phyloP scores from a whole-genome alignment of 129 eudicot species.

The Kitagawia praeruptora region DNA sequence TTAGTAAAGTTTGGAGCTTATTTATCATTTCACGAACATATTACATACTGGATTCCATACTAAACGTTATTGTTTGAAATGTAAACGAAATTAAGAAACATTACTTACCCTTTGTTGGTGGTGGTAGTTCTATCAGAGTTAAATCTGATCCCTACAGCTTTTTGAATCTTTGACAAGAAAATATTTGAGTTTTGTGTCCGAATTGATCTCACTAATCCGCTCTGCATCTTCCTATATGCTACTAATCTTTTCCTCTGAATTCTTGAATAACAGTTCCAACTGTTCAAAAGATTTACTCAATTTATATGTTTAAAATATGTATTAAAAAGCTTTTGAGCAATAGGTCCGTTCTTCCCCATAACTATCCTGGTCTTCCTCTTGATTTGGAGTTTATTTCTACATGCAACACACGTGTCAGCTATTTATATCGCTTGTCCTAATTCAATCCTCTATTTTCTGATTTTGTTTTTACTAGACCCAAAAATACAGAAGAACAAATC shows the following conservation, averaged over 20 bases:
- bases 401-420: background rate
- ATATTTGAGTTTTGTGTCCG: background rate
- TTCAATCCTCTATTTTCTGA: background rate
- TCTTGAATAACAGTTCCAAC: background rate
- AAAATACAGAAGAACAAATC: background rate
- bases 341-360: background rate
- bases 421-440: background rate
- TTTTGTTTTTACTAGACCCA: background rate
- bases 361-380: background rate
- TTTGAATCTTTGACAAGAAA: background rate
- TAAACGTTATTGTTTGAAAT: background rate
- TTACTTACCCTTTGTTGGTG: constrained; percentile 23
- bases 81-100: background rate
- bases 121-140: background rate
- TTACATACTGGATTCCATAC: too few species aligned
- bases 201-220: background rate
- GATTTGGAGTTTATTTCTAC: background rate
- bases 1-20: too few species aligned
- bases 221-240: background rate
- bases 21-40: too few species aligned
- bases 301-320: background rate
- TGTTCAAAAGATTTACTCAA: background rate
- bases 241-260: background rate
- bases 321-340: background rate
- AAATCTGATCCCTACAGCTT: constrained; percentile 19